Conservation (phyloP, 2,329 filamentous ascomycete genomes). For the Fusarium sp. region DNA sequence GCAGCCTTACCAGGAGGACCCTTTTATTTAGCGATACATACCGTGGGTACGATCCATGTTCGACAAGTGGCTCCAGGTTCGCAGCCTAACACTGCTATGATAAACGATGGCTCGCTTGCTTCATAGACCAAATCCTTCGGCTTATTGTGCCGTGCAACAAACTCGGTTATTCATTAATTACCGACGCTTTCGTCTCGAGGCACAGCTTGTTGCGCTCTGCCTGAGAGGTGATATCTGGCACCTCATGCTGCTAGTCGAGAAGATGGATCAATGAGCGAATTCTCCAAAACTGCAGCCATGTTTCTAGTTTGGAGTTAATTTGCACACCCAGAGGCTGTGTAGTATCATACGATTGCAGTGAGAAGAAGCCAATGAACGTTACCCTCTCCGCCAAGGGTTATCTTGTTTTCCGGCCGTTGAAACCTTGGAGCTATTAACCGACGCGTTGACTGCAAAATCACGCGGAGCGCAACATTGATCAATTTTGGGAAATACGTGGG, state of each 20-base stretch:
- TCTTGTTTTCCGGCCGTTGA: neutral
- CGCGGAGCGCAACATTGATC: neutral
- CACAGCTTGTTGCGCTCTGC: too few species aligned
- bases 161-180: too few species aligned
- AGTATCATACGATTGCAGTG: neutral
- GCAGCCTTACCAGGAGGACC: conserved; percentile 10
- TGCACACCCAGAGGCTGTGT: neutral
- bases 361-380: neutral
- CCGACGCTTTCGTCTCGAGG: too few species aligned
- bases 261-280: too few species aligned
- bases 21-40: neutral
- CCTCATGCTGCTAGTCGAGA: too few species aligned
- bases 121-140: too few species aligned
- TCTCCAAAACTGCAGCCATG: too few species aligned
- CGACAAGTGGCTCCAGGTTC: neutral
- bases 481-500: neutral
- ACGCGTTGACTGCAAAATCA: neutral
- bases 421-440: neutral
- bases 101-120: too few species aligned
- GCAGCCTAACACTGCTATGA: too few species aligned
- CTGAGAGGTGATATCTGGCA: too few species aligned
- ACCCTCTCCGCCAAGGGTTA: neutral
- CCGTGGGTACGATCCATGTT: neutral
- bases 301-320: too few species aligned
- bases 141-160: too few species aligned